A percentile compares a stretch with the other conserved stretches of the same genome.
These are phyloP conservation scores for Colletotrichum sp. DNA, from an alignment of 2,329 filamentous ascomycete genomes.

Conservation along the genomic window DNA sequence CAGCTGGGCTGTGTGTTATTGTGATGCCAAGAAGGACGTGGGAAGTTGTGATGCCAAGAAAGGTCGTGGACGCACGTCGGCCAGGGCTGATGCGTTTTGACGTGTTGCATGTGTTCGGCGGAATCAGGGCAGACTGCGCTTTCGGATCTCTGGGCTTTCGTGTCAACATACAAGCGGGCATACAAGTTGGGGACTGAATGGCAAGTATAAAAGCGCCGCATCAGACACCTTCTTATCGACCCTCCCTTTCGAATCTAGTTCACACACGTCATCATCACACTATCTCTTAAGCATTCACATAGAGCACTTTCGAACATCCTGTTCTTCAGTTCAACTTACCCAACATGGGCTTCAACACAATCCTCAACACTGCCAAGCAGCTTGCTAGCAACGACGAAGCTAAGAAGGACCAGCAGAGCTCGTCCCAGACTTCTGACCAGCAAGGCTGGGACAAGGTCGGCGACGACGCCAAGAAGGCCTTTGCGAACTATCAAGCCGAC, in stretches of 20 bases:
- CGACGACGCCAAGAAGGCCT: constrained; percentile 15
- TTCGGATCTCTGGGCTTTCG: background rate
- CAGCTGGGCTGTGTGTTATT: background rate
- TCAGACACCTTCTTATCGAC: background rate
- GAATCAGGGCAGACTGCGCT: background rate
- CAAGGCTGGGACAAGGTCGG: constrained; percentile 17
- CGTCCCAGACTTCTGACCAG: background rate
- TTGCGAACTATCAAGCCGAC: constrained; percentile 9
- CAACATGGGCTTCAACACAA: constrained; percentile 29
- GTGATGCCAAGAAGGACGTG: background rate
- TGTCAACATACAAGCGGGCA: background rate
- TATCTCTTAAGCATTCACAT: background rate
- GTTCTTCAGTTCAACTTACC: background rate
- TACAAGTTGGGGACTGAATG: background rate
- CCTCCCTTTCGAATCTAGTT: background rate
- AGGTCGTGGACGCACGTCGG: background rate
- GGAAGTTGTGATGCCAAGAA: background rate
- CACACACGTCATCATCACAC: background rate
- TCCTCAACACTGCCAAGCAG: constrained; percentile 24
- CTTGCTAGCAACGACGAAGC: constrained; percentile 22
- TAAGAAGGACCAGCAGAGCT: background rate
- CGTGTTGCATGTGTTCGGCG: background rate
- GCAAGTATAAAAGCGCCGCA: background rate
- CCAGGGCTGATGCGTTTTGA: background rate
- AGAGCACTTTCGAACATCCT: background rate